Base-by-base conservation (phyloP, 495 filamentous ascomycete species). In the Trichocladium antarcticum region DNA sequence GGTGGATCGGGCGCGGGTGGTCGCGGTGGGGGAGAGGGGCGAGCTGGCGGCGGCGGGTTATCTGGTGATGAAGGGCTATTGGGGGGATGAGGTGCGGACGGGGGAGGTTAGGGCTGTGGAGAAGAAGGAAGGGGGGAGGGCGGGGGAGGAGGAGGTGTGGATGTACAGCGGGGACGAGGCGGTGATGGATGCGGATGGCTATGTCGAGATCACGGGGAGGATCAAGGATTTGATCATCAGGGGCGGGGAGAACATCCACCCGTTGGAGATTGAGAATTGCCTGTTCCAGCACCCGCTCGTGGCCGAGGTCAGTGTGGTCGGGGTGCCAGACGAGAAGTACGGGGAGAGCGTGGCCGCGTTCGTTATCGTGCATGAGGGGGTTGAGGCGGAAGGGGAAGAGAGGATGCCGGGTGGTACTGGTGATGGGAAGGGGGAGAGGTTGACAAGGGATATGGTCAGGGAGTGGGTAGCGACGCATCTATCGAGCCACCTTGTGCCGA, bases 231-330 rank as follows among this genome's bases (percentile, higher is more conserved):
- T 96, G 49, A 72, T 98, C 47, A 96, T 98, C 57, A 76, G 84
- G 21, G 92, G 86, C 15, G 90, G 92, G 2, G 92, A 96, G 63
- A 98, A 98, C 58, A 95, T 98, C 56, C 87, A 95, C 60, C 92
- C 92, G 2, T 72, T 96, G 2, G 92, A 98, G 64, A 75, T 96
- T 21, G 92, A 98, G 66, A 89, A 92, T 60, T 89, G 81, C 51
- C 74, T 98, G n/a, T 77, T 92, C 36, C 77, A 75, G 22, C 79
- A 88, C 53, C 71, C 78, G 16, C 67, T 64, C 0, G 69, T 98
- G 3, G 63, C 70, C 17, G 87, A 96, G 55, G 85, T 76, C 6
- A 85, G 81, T 47, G 84, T 90, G 1, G 87, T 94, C 0, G 92
- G 89, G 0, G 67, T 98, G 10, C 81, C 84, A 7, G 89, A 95